Percentiles rank a stretch among this genome's conserved stretches.
Evolutionary conservation across 768 basidiomycete genomes (phyloP).

Genomic region (Tricholoma matsutake): DNA sequence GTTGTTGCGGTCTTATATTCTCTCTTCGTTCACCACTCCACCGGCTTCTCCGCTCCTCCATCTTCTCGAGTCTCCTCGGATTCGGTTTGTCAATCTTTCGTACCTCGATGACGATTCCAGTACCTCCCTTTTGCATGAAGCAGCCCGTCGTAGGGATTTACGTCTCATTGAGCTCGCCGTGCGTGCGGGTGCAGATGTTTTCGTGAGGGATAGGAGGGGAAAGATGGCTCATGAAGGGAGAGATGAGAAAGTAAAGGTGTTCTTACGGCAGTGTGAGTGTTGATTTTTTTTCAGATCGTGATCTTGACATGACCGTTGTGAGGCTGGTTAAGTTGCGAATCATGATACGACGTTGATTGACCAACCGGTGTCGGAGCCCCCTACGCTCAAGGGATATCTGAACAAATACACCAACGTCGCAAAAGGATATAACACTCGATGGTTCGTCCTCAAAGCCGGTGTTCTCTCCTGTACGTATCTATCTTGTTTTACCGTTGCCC

Average conservation of each 20-base stretch:
- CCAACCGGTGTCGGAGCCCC: slow-evolving; percentile 45
- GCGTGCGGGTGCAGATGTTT: slow-evolving; percentile 85
- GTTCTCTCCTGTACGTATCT: slow-evolving; percentile 73
- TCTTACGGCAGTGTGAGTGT: slow-evolving; percentile 76
- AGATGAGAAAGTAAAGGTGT: slow-evolving; percentile 79
- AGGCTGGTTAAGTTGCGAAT: slow-evolving; percentile 62
- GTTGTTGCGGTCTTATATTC: slow-evolving; percentile 67
- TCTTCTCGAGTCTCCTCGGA: slow-evolving; percentile 69
- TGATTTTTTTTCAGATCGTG: neutral
- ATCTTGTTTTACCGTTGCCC: neutral
- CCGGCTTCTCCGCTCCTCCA: slow-evolving; percentile 45
- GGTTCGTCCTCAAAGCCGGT: slow-evolving; percentile 90
- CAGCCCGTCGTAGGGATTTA: slow-evolving; percentile 77
- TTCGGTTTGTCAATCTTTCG: slow-evolving; percentile 69
- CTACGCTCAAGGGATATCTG: slow-evolving; percentile 69
- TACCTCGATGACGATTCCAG: slow-evolving; percentile 81
- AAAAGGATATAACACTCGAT: slow-evolving; percentile 82
- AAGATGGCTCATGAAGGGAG: slow-evolving; percentile 68
- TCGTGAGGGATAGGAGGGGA: slow-evolving; percentile 75
- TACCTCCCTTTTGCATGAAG: slow-evolving; percentile 80
- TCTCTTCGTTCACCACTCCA: slow-evolving; percentile 43
- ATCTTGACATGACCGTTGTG: neutral
- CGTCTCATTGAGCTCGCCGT: slow-evolving; percentile 81
- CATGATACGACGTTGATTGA: slow-evolving; percentile 72
- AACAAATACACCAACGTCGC: slow-evolving; percentile 95